Percentiles rank a stretch among this genome's conserved stretches.
Conservation (phyloP, 2,329 filamentous ascomycete genomes). For the Fusarium sp. region DNA sequence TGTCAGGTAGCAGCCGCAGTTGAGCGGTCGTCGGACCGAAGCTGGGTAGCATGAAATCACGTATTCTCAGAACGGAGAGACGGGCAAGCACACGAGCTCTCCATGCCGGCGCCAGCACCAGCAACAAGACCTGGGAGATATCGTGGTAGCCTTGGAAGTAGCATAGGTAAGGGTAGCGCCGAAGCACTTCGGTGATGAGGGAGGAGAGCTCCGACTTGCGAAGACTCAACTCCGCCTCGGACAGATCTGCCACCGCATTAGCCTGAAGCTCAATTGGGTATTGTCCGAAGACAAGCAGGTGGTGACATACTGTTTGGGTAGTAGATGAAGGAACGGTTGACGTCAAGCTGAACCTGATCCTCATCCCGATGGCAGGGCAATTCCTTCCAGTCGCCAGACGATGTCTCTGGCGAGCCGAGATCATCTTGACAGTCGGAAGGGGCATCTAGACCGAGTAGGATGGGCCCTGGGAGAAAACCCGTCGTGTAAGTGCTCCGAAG, state of each 20-base stretch:
- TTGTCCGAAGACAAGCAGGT: not conserved
- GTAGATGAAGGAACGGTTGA: slow-evolving; percentile 96
- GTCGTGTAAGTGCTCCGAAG: slow-evolving; percentile 31
- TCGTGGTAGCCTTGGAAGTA: slow-evolving; percentile 99
- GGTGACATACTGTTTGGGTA: slow-evolving; percentile 81
- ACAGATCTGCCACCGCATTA: slow-evolving; percentile 68
- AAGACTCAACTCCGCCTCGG: slow-evolving; percentile 76
- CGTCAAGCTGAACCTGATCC: slow-evolving; percentile 91
- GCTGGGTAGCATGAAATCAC: slow-evolving; percentile 97
- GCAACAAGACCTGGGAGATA: slow-evolving; percentile 94
- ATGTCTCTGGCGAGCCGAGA: slow-evolving; percentile 21
- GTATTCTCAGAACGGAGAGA: slow-evolving; percentile 91
- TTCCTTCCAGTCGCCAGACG: slow-evolving; percentile 66
- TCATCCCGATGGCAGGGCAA: slow-evolving; percentile 88
- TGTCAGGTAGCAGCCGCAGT: slow-evolving; percentile 87
- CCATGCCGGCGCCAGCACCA: slow-evolving; percentile 79
- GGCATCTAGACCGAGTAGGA: slow-evolving; percentile 65
- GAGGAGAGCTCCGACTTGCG: slow-evolving; percentile 84
- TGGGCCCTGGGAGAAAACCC: slow-evolving; percentile 68
- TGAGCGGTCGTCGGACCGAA: slow-evolving; percentile 87
- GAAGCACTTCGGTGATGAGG: slow-evolving; percentile 86
- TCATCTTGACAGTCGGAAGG: slow-evolving; percentile 32
- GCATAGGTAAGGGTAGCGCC: slow-evolving; percentile 85
- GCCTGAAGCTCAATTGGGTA: slow-evolving; percentile 1
- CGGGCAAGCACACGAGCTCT: slow-evolving; percentile 79